Base-by-base conservation (phyloP, 257 asterid genomes). In the Paulownia fortunei region DNA sequence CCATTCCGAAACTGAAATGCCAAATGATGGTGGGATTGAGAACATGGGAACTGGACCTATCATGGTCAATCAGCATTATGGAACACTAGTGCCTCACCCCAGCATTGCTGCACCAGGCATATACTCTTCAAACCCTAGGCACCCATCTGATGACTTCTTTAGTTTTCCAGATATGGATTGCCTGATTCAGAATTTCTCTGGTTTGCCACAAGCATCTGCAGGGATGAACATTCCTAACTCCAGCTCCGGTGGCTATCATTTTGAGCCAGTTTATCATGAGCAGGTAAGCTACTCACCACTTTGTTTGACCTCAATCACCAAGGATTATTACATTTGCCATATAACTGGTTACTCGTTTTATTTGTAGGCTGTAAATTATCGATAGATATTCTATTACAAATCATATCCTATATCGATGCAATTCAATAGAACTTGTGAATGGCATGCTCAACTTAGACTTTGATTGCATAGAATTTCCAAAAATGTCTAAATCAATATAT, bases 151-250 rank as follows among this genome's bases (percentile, higher is more conserved):
- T 26, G 81, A 76, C 16, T 81, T 73, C 61, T 79, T 76, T 12
- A 63, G 24, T 54, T 73, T 70, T 56, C 61, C 55, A 4, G 84
- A 71, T 0, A 63, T 74, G 79, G 83, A 81, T 55, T 46, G 73
- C 55, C 6, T 83, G 42, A 66, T 79, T 4, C 76, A 36, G 16
- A 73, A 81, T 66, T 72, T 13, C 8, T 32, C 76, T 32, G 59
- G 30, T 13, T 8, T 54, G 47, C 76, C 81, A 24, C 85, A 67
- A 42, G 81, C 24, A 30, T 66, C 75, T 36, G 42, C 51, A 23
- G 51, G 2, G 69, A 42, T 72, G 41, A 37, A 24, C 3, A 75
- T 59, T 56, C 76, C 78, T 16, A 32, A 10, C 15, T 56, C 73
- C 4, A 1, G 4, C 74, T 30, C 76, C 0, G 67, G 60, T 1